phyloP scores from a whole-genome alignment of 176 grass and related monocot genomes.

The Oryza nivara region DNA sequence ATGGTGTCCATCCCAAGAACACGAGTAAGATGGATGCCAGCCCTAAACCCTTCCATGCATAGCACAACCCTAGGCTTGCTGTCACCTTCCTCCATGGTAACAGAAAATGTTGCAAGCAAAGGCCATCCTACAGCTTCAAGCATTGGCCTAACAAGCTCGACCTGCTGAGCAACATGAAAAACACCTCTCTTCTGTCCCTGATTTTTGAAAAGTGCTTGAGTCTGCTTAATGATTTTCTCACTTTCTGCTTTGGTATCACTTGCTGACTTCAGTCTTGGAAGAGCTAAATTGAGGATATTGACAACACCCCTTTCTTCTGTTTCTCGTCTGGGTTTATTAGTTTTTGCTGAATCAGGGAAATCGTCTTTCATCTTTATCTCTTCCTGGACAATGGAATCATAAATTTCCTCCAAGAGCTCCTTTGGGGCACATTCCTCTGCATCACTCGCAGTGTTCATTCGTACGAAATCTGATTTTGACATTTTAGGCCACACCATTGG shows the following conservation, averaged over 20 bases:
- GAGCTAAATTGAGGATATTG: slow-evolving; percentile 94
- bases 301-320: slow-evolving; percentile 88
- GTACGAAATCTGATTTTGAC: slow-evolving; percentile 92
- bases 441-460: slow-evolving; percentile 84
- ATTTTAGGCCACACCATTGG: slow-evolving; percentile 99
- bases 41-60: slow-evolving; percentile 99
- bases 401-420: slow-evolving; percentile 95
- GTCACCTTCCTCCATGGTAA: slow-evolving; percentile 99
- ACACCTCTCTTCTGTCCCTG: slow-evolving; percentile 85
- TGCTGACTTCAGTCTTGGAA: slow-evolving; percentile 83
- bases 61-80: slow-evolving; percentile 90
- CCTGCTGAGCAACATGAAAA: slow-evolving; percentile 87
- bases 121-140: slow-evolving; percentile 99
- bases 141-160: slow-evolving; percentile 98
- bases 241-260: slow-evolving; percentile 93
- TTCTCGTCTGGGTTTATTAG: slow-evolving; percentile 57
- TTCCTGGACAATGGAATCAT: slow-evolving; percentile 94
- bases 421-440: slow-evolving; percentile 87
- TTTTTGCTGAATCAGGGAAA: slow-evolving; percentile 45
- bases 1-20: slow-evolving; percentile 99
- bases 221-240: slow-evolving; percentile 88
- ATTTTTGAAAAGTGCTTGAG: slow-evolving; percentile 85
- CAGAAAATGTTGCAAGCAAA: slow-evolving; percentile 97
- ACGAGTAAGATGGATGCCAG: slow-evolving; percentile 96
- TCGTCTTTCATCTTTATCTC: slow-evolving; percentile 97